Conservation (phyloP, 148 eudicot genomes). For the Rhododendron mucronatum region DNA sequence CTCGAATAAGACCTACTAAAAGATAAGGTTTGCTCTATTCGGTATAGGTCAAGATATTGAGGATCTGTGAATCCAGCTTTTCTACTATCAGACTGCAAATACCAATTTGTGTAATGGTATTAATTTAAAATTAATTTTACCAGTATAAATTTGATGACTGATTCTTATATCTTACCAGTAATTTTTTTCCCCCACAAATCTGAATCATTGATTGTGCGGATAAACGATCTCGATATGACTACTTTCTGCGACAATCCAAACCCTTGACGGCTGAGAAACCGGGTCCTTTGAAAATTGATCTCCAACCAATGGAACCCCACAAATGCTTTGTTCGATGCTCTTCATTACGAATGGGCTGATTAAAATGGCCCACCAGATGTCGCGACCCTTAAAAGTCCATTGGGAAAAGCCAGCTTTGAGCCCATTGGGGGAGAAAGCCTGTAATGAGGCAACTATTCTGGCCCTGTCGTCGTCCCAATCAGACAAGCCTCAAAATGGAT, state of each 20-base stretch:
- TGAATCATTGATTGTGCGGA: no score
- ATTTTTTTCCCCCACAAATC: no score
- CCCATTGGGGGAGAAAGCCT: background rate
- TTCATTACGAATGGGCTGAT: background rate
- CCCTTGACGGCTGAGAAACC: background rate
- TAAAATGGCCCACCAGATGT: background rate
- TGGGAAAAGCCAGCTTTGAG: background rate
- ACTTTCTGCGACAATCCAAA: no score
- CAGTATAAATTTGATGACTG: no score
- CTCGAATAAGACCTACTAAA: no score
- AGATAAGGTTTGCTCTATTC: no score
- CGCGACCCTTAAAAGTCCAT: background rate
- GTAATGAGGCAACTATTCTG: background rate
- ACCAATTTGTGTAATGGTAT: no score
- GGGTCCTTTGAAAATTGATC: background rate
- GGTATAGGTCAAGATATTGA: no score
- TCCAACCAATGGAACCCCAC: background rate
- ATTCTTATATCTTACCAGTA: no score
- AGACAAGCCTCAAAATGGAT: background rate
- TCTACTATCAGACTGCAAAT: no score
- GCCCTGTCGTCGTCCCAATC: background rate
- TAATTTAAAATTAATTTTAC: no score
- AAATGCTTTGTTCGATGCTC: background rate
- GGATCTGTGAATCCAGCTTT: background rate
- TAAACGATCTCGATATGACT: no score